Conservation (phyloP, 2,329 filamentous ascomycete genomes). For the Clonostachys byssicola region DNA sequence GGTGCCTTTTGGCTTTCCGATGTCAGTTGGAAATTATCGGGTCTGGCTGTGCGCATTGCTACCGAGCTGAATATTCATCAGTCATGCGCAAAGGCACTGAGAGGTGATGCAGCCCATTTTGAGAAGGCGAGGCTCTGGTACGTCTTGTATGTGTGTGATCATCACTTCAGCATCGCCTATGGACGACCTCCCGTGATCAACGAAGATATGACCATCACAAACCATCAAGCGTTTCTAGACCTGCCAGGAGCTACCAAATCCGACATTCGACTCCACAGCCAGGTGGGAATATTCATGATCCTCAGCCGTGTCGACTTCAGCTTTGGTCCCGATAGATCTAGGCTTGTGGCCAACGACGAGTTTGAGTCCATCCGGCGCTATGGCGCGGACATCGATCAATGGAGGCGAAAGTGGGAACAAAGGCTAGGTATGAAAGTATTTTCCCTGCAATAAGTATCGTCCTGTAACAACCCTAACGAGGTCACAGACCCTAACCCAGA, state of each 20-base stretch:
- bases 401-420: constrained; percentile 28
- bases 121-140: constrained; percentile 59
- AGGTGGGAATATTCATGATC: constrained; percentile 56
- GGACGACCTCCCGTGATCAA: constrained; percentile 53
- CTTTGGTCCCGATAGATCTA: constrained; percentile 51
- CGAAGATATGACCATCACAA: constrained; percentile 53
- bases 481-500: constrained; percentile 28
- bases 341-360: constrained; percentile 19
- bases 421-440: constrained; percentile 17
- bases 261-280: constrained; percentile 50
- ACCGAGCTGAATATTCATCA: constrained; percentile 54
- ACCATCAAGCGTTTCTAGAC: constrained; percentile 49
- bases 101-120: constrained; percentile 34
- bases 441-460: constrained; percentile 15
- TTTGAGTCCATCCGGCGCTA: constrained; percentile 30
- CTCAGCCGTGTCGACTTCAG: constrained; percentile 51
- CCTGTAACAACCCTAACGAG: constrained; percentile 26
- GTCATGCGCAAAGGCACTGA: constrained; percentile 41
- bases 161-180: constrained; percentile 62
- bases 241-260: constrained; percentile 33
- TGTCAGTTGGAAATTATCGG: constrained; percentile 50
- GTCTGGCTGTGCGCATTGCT: constrained; percentile 52
- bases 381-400: constrained; percentile 25
- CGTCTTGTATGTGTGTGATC: constrained; percentile 60
- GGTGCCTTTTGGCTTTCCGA: constrained; percentile 63